Evolutionary conservation across 805 yeast genomes (phyloP), one percentile per base, ranked within the genome.

Genomic region (Metschnikowia lochheadii): DNA sequence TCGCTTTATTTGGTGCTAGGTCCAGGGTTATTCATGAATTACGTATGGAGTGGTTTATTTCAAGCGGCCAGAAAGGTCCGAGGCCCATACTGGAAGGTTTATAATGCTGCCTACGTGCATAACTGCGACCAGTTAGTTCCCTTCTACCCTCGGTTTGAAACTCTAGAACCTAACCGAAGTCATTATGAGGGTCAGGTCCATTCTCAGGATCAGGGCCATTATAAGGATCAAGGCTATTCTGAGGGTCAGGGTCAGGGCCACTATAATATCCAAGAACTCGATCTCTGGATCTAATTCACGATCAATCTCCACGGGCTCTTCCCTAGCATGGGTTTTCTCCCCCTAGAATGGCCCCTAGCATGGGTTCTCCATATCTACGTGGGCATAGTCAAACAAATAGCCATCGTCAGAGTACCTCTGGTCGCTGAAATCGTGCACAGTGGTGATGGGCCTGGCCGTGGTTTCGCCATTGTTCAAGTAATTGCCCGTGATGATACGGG

Each of bases 21-120:
- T 0, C 76, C 80, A 5, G 97, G 96, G 0, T 60, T 82, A 1
- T 73, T 86, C 49, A 64, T 86, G 76, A 83, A 87, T 58, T 94
- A 94, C 65, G 59, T 86, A 0, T 81, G 96, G 85, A 83, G 85
- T 0, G 99, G 99, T 0, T 69, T 94, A 17, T 94, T 90, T 64
- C 98, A 94, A 60, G 96, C 98, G 1, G 97, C 98, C 0, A 74
- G 85, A 50, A 87, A 84, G 60, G 98, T 94, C 0, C 75, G 99
- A 53, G 70, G 68, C 3, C 84, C 94, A 0, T 94, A 85, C 65
- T 94, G 98, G 98, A 83, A 78, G 55, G 64, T 90, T 13, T 91
- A 82, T 72, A 91, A 92, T 60, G 69, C 71, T 38, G 81, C 90
- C 26, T 91, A 91, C 61, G 80, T 87, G 13, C 89, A 84, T 58